Conservation (phyloP, 164 flowering plant species). For the Cinnamomum micranthum region DNA sequence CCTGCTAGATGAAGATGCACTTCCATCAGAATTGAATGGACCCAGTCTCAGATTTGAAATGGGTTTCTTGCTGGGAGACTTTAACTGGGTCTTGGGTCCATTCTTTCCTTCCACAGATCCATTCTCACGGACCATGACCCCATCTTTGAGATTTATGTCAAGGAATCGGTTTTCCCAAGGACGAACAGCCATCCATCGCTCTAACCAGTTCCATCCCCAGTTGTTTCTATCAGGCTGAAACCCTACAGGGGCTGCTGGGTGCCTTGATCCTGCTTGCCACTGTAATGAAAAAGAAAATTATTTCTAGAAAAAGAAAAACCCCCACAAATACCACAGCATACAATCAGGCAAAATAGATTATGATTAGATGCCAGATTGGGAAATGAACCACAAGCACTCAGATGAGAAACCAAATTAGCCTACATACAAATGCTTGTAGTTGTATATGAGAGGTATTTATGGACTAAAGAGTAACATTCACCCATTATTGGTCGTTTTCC, state of each 20-base stretch:
- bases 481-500: neutral
- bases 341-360: neutral
- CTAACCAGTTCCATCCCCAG: conserved; percentile 99
- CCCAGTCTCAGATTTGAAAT: conserved; percentile 41
- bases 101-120: conserved; percentile 41
- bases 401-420: neutral
- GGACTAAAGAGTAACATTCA: no score
- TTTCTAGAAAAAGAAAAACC: neutral
- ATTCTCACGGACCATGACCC: conserved; percentile 49
- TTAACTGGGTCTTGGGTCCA: conserved; percentile 30
- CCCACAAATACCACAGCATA: neutral
- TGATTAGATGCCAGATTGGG: neutral
- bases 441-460: no score
- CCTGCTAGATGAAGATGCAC: conserved; percentile 57
- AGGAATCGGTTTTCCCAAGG: conserved; percentile 98
- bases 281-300: conserved; percentile 23
- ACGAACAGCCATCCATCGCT: conserved; percentile 99
- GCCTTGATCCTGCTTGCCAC: conserved; percentile 98
- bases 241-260: conserved; percentile 44
- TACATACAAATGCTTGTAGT: no score
- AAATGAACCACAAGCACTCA: neutral
- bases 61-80: conserved; percentile 44
- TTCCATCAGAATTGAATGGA: conserved; percentile 63
- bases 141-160: conserved; percentile 71
- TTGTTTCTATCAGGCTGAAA: conserved; percentile 92